phyloP scores from a whole-genome alignment of 768 basidiomycete genomes.

The Mycena haematopus region DNA sequence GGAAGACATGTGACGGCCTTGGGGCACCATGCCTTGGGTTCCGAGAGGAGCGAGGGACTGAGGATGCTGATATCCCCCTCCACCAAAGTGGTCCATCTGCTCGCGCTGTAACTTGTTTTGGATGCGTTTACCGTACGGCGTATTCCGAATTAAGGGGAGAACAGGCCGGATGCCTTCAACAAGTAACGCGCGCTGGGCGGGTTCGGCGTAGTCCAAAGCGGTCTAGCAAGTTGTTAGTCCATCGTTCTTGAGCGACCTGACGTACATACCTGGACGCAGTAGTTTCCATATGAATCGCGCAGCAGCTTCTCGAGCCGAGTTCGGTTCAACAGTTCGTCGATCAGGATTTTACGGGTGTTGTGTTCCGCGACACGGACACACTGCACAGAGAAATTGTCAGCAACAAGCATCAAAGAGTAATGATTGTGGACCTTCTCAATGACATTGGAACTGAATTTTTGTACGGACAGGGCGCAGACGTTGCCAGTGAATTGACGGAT shows the following conservation, averaged over 20 bases:
- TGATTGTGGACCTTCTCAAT: conserved; percentile 80
- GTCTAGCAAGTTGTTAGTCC: conserved; percentile 59
- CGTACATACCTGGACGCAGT: conserved; percentile 81
- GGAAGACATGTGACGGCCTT: conserved; percentile 64
- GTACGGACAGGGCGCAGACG: conserved; percentile 95
- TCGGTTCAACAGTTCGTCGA: conserved; percentile 94
- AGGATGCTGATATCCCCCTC: conserved; percentile 62
- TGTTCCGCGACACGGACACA: conserved; percentile 96
- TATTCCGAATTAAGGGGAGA: conserved; percentile 96
- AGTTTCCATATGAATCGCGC: conserved; percentile 96
- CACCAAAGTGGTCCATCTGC: conserved; percentile 69
- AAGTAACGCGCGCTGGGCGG: conserved; percentile 87
- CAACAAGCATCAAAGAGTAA: conserved; percentile 3
- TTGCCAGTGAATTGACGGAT: conserved; percentile 98
- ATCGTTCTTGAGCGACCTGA: conserved; percentile 19
- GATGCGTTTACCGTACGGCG: conserved; percentile 98
- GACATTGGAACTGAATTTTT: conserved; percentile 99
- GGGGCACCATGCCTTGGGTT: conserved; percentile 59
- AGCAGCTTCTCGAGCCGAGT: conserved; percentile 94
- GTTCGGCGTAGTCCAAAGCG: conserved; percentile 96
- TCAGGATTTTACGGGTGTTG: conserved; percentile 90
- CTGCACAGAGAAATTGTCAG: conserved; percentile 38
- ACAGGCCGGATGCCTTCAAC: conserved; percentile 99
- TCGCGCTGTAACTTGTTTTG: conserved; percentile 98
- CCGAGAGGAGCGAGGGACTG: conserved; percentile 62